Evolutionary conservation across 768 basidiomycete species (phyloP).

Genomic region (Hericium erinaceus): DNA sequence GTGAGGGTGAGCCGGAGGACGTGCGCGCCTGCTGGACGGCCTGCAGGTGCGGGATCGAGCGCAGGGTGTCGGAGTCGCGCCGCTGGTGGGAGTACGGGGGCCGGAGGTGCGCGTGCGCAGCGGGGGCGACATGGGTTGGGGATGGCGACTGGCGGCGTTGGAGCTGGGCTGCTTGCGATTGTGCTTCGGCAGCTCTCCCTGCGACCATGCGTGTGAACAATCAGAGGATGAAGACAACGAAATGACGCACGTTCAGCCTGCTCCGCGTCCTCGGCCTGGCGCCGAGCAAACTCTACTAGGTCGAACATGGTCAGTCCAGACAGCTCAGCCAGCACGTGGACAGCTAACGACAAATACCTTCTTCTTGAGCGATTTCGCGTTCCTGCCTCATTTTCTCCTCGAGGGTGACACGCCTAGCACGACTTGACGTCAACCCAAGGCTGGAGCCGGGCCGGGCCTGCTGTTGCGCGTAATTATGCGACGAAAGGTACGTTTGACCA

Average conservation of each 20-base stretch:
- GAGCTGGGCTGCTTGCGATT: slow-evolving; percentile 7
- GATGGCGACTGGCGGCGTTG: slow-evolving; percentile 45
- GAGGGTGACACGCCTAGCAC: slow-evolving; percentile 29
- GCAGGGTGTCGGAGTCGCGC: slow-evolving; percentile 70
- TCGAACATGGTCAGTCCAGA: not conserved
- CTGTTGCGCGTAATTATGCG: slow-evolving; percentile 5
- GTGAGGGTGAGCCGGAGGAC: slow-evolving; percentile 44
- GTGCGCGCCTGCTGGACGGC: not conserved
- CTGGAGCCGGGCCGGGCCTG: slow-evolving; percentile 35
- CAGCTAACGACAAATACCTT: slow-evolving; percentile 28
- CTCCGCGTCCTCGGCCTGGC: slow-evolving; percentile 20
- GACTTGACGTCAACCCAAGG: slow-evolving; percentile 21
- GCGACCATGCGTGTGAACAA: not conserved
- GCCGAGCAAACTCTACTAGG: slow-evolving; percentile 18
- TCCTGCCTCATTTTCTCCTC: slow-evolving; percentile 36
- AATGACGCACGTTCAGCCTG: slow-evolving; percentile 33
- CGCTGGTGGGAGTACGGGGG: slow-evolving; percentile 44
- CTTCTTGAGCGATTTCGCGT: slow-evolving; percentile 28
- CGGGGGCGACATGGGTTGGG: slow-evolving; percentile 27
- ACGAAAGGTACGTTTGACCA: not conserved
- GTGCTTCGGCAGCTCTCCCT: slow-evolving; percentile 15
- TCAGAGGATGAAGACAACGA: not conserved
- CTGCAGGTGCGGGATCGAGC: slow-evolving; percentile 23
- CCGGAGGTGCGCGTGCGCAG: slow-evolving; percentile 23
- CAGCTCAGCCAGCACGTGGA: slow-evolving; percentile 8